Percentiles rank a stretch among this genome's conserved stretches.
These are phyloP conservation scores for Ambrosia hybrid DNA, from an alignment of 140 eudicot species.

Conservation along the genomic window DNA sequence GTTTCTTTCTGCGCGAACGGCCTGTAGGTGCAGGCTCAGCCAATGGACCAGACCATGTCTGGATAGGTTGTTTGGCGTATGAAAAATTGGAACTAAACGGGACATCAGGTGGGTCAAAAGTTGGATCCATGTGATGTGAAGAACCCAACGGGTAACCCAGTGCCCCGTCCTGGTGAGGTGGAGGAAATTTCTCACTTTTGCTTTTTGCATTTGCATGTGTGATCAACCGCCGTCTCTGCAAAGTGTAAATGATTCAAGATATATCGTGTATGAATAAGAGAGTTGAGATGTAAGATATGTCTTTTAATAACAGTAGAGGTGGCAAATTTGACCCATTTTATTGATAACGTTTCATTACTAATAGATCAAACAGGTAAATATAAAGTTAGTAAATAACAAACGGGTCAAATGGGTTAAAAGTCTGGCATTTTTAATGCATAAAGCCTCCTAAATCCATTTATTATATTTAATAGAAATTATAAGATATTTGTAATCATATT, in stretches of 20 bases:
- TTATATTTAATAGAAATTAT: too few species aligned
- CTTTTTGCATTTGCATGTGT: slow-evolving; percentile 88
- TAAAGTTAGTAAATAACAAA: background rate
- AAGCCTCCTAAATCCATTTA: slow-evolving; percentile 4
- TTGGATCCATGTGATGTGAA: slow-evolving; percentile 66
- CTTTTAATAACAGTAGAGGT: too few species aligned
- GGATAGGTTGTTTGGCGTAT: slow-evolving; percentile 59
- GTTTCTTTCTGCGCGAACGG: slow-evolving; percentile 57
- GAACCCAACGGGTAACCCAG: slow-evolving; percentile 74
- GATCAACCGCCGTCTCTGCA: slow-evolving; percentile 78
- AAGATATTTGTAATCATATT: background rate
- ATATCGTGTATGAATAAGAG: too few species aligned
- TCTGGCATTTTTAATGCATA: background rate
- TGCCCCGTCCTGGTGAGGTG: slow-evolving; percentile 92
- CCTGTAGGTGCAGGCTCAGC: slow-evolving; percentile 59
- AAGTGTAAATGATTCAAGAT: background rate
- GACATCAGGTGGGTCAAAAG: slow-evolving; percentile 67
- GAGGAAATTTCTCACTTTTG: slow-evolving; percentile 93
- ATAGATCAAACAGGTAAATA: background rate
- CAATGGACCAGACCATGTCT: slow-evolving; percentile 90
- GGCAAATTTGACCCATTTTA: too few species aligned
- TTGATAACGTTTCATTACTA: too few species aligned
- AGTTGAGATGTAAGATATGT: too few species aligned
- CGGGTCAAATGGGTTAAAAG: background rate
- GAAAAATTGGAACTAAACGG: slow-evolving; percentile 73